Evolutionary conservation across 495 filamentous ascomycete species (phyloP), one percentile per base, ranked within the genome.

Genomic region (Annulohypoxylon moriforme): DNA sequence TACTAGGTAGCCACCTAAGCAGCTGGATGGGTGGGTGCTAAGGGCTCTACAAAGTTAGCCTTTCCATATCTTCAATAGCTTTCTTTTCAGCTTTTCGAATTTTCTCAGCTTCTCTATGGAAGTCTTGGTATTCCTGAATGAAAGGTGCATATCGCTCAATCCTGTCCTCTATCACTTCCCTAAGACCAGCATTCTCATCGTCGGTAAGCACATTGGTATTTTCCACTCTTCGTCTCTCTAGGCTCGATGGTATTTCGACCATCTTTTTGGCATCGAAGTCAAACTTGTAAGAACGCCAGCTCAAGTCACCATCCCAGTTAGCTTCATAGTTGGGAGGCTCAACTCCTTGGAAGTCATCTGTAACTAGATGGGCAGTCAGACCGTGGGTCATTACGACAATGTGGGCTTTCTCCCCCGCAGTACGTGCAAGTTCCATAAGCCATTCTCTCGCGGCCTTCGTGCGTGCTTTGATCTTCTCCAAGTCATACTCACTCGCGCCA

Each of bases 211-310:
- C 14, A 13, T 13, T 4, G 47, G 24, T 9, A 22, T 4, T 9
- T 4, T 16, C 4, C 18, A 47, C 47, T 49, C 18, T 24, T 25
- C 47, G 29, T 52, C 47, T 52, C 1, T 2, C 24, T 6, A 11
- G 47, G 13, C 47, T 52, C 2, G n/a, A 10, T n/a, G 24, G 3
- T 7, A 24, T 52, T 10, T 52, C 47, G 22, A 52, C n/a, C 47
- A 52, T 52, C 24, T n/a, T 52, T n/a, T n/a, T 13, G 13, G 47
- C 24, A 16, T 3, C 10, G 7, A 52, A 29, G 24, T 52, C 47
- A 13, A 52, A 52, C 24, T 29, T 52, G 47, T 52, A 52, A n/a
- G 47, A 52, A 14, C 47, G 47, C 22, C 24, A 52, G 47, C 13
- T 52, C 47, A 52, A 9, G 13, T 52, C 24, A 13, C 24, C 47